Percentiles rank a stretch among this genome's conserved stretches.
These are phyloP conservation scores for Albatrellus ellisii DNA, from an alignment of 768 basidiomycete genomes.

Conservation along the genomic window DNA sequence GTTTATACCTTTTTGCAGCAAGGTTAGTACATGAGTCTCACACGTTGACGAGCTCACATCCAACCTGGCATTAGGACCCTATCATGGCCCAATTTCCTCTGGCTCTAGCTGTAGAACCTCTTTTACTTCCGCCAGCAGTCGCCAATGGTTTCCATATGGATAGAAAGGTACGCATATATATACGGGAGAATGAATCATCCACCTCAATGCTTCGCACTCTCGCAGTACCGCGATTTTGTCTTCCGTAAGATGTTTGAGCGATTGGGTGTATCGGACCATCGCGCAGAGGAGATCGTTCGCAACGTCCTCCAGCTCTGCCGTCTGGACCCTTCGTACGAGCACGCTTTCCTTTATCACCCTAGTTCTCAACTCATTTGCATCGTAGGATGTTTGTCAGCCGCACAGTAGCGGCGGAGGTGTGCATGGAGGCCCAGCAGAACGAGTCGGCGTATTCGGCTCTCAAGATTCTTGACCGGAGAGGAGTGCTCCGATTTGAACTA, in stretches of 20 bases:
- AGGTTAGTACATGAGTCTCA: constrained; percentile 26
- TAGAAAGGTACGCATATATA: constrained; percentile 37
- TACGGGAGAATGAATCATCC: not conserved
- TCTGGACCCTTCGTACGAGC: constrained; percentile 49
- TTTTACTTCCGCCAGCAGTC: constrained; percentile 56
- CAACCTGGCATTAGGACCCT: constrained; percentile 40
- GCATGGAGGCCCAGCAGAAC: constrained; percentile 69
- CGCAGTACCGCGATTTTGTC: constrained; percentile 72
- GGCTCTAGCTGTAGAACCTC: constrained; percentile 64
- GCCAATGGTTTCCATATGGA: constrained; percentile 73
- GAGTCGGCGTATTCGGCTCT: constrained; percentile 57
- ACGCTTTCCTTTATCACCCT: constrained; percentile 3
- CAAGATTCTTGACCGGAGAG: constrained; percentile 50
- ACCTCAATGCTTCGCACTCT: constrained; percentile 1
- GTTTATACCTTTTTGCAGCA: constrained; percentile 71
- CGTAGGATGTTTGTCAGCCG: constrained; percentile 73
- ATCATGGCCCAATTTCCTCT: constrained; percentile 69
- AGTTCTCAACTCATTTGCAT: not conserved
- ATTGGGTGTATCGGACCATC: constrained; percentile 33
- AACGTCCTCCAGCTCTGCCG: constrained; percentile 64
- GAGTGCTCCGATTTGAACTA: constrained; percentile 55
- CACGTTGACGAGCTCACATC: not conserved
- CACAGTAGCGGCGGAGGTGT: constrained; percentile 73
- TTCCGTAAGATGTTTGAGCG: constrained; percentile 80
- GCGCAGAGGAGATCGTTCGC: constrained; percentile 47